These are phyloP conservation scores for Corinectria fuckeliana DNA, from an alignment of 2,329 filamentous ascomycete species.

Conservation along the genomic window DNA sequence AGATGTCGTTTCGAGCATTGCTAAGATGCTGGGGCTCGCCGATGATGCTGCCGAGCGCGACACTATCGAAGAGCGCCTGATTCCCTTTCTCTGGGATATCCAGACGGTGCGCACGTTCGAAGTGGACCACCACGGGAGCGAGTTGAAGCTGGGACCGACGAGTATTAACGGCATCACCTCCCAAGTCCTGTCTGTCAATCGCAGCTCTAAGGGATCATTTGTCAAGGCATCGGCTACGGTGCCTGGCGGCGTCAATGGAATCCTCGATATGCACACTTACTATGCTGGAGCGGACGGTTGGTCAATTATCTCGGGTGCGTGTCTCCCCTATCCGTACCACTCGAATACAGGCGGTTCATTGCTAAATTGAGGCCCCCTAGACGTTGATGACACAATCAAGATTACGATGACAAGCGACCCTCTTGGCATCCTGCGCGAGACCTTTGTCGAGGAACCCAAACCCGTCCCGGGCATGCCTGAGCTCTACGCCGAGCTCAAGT, in stretches of 20 bases:
- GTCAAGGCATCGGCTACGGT: constrained; percentile 58
- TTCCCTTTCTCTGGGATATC: constrained; percentile 80
- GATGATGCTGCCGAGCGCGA: constrained; percentile 63
- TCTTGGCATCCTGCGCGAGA: constrained; percentile 80
- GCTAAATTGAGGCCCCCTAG: constrained; percentile 48
- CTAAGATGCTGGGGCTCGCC: constrained; percentile 70
- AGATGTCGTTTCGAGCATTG: constrained; percentile 72
- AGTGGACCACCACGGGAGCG: constrained; percentile 60
- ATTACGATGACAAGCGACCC: constrained; percentile 82
- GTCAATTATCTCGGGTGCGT: constrained; percentile 76
- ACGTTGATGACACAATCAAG: constrained; percentile 97
- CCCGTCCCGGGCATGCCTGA: constrained; percentile 84
- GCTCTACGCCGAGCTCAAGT: constrained; percentile 73
- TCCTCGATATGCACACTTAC: constrained; percentile 71
- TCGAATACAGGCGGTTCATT: background rate
- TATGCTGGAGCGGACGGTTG: constrained; percentile 82
- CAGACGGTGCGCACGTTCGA: constrained; percentile 72
- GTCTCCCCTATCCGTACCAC: background rate
- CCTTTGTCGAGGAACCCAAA: constrained; percentile 77
- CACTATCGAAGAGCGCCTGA: constrained; percentile 71
- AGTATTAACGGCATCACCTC: constrained; percentile 75
- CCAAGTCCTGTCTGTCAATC: constrained; percentile 63
- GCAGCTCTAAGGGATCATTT: constrained; percentile 51
- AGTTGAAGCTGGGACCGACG: constrained; percentile 70
- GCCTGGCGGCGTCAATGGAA: constrained; percentile 58